Base-by-base conservation (phyloP, 1,284 basidiomycete genomes). In the Albatrellus sp. region DNA sequence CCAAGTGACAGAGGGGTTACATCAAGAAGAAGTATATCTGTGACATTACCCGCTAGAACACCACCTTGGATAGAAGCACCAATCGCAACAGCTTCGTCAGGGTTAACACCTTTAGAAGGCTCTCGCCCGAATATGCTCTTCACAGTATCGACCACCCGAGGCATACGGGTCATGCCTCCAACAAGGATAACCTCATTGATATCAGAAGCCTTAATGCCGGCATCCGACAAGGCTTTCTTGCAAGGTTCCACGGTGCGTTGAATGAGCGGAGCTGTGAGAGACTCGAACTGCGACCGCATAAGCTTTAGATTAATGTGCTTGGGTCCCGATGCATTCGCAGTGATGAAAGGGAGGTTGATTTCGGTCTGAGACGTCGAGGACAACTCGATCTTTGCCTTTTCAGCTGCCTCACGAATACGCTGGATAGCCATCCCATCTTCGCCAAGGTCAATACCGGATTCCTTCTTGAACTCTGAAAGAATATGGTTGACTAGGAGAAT, bases 331-430 rank as follows among this genome's bases (percentile, higher is more conserved):
- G 89, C 87, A 58, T 93, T 90, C 24, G 91, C 91, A 46, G 92
- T 93, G 66, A 98, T 96, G 77, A 97, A 98, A 2, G 93, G 94
- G 55, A 98, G 65, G 65, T 93, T 94, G 69, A 97, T 80, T 64
- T 98, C 94, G 44, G 93, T 98, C 63, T 93, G 86, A 0, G 85
- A 72, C 5, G 92, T 89, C 20, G 89, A 92, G 34, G 92, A 97
- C 17, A 98, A 73, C 64, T 98, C 94, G 48, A 96, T 96, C 80
- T 98, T 98, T 54, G 94, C 94, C 74, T 98, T 97, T 75, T 98
- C 94, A 24, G 93, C 91, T 24, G 94, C 94, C 66, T 98, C 94
- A 60, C 94, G 90, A 55, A 98, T 90, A 69, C 94, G 91, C 67
- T 98, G 94, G 56, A 98, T 90, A n/a, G 94, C 92, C 85, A 97